Evolutionary conservation across 2,329 filamentous ascomycete species (phyloP), one percentile per base, ranked within the genome.

Genomic region (Claviceps spartinae): DNA sequence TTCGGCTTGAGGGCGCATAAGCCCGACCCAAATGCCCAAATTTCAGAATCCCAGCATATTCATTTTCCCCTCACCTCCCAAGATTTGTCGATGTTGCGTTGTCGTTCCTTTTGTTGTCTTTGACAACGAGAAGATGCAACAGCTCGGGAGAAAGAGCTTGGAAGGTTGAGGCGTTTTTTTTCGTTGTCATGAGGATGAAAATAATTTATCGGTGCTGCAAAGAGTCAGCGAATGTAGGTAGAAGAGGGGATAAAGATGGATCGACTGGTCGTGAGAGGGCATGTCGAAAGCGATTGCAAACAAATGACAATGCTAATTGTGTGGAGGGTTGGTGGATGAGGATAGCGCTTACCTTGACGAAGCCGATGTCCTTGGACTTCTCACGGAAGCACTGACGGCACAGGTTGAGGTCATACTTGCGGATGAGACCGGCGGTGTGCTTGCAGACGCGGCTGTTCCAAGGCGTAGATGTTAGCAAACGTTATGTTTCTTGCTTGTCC

Each of bases 371-470:
- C 71, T 78, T 72, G 61, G 79, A 72, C 77, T 84, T 84, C 77
- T 85, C 82, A 67, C 82, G 78, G 79, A 85, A 86, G 78, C 82
- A 86, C 72, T 86, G 82, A 79, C 82, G 81, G 81, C 82, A 86
- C 70, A 86, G 81, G 76, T 95, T 88, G 66, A 96, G 82, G 71
- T 93, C 91, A 79, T 98, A 98, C 81, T 98, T 98, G 81, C 93
- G 90, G 83, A 98, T 95, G 65, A 98, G 84, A 94, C 93, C 93
- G 69, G 93, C 91, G 71, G 82, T 84, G 86, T 98, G 91, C 71
- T 89, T 88, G 88, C 78, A 82, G 69, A 81, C 76, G 60, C 78
- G 78, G 78, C 78, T 81, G 61, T 42, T 41, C 18, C 24, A 9
- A 22, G 14, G 20, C 6, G 37, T 24, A 45, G 20, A 50, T 13